A percentile compares a stretch with the other conserved stretches of the same genome.
Evolutionary conservation across 2,329 filamentous ascomycete genomes (phyloP).

Genomic region (Dactylella cylindrospora): DNA sequence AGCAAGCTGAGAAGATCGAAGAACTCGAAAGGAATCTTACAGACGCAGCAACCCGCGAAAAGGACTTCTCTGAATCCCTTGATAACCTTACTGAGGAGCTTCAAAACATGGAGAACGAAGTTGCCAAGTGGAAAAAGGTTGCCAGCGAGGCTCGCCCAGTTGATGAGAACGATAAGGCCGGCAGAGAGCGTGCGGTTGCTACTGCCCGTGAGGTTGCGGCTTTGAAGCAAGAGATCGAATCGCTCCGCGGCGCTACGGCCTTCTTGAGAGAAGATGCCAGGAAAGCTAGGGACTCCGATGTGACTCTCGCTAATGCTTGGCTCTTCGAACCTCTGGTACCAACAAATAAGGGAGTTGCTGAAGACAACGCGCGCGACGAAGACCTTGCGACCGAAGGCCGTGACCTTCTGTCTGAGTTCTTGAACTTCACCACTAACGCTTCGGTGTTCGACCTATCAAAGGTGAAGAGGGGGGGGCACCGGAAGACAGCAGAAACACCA

Average conservation of each 20-base stretch:
- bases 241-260: slow-evolving; percentile 65
- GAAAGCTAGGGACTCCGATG: slow-evolving; percentile 59
- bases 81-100: slow-evolving; percentile 64
- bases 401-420: slow-evolving; percentile 65
- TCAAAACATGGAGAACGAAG: slow-evolving; percentile 65
- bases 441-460: slow-evolving; percentile 63
- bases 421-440: slow-evolving; percentile 62
- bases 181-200: slow-evolving; percentile 67
- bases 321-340: slow-evolving; percentile 63
- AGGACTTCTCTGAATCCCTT: slow-evolving; percentile 58
- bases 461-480: slow-evolving; percentile 66
- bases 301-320: slow-evolving; percentile 65
- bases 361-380: slow-evolving; percentile 54
- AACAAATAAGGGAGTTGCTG: slow-evolving; percentile 51
- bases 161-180: slow-evolving; percentile 61
- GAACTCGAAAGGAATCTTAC: slow-evolving; percentile 64
- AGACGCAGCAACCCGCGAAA: slow-evolving; percentile 46
- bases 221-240: slow-evolving; percentile 68
- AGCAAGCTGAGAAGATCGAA: slow-evolving; percentile 70
- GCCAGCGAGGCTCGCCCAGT: slow-evolving; percentile 64
- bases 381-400: slow-evolving; percentile 64
- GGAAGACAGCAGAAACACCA: slow-evolving; percentile 64
- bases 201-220: slow-evolving; percentile 72
- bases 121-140: slow-evolving; percentile 71
- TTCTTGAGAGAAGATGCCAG: slow-evolving; percentile 68